A percentile compares a stretch with the other conserved stretches of the same genome.
These are phyloP conservation scores for Solanum rostratum DNA, from an alignment of 257 asterid species.

Conservation along the genomic window DNA sequence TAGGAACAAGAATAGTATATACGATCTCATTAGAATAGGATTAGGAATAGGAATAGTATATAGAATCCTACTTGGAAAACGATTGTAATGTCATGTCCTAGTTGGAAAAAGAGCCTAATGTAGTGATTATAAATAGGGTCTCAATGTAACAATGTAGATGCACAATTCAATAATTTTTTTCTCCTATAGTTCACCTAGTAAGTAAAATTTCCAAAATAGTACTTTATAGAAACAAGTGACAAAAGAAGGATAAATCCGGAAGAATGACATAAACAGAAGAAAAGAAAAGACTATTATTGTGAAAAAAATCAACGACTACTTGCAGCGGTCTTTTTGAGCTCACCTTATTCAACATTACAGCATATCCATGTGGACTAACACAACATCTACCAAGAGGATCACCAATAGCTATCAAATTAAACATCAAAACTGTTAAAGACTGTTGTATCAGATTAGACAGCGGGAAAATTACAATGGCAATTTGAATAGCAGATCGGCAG, in stretches of 20 bases:
- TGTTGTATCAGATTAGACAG: not conserved
- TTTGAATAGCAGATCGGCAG: not conserved
- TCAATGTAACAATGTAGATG: no score
- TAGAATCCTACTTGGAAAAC: no score
- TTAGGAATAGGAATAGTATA: no score
- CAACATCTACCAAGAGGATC: conserved; percentile 96
- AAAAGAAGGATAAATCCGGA: not conserved
- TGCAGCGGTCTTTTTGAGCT: not conserved
- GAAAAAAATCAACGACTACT: not conserved
- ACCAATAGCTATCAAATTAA: conserved; percentile 49
- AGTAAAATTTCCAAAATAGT: not conserved
- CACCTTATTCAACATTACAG: conserved; percentile 82
- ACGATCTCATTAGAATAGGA: no score
- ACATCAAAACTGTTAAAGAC: not conserved
- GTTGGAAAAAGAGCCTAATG: no score
- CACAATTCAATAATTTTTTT: no score
- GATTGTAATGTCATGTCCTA: no score
- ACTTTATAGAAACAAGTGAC: not conserved
- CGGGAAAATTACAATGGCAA: not conserved
- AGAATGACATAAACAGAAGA: not conserved
- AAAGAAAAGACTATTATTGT: not conserved
- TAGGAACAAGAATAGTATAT: no score
- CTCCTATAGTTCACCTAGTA: not conserved
- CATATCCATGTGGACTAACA: conserved; percentile 78
- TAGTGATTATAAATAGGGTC: no score